A percentile compares a stretch with the other conserved stretches of the same genome.
These are phyloP conservation scores for Lobosporangium transversale DNA, from an alignment of 192 early-diverging fungal genomes.

Conservation along the genomic window DNA sequence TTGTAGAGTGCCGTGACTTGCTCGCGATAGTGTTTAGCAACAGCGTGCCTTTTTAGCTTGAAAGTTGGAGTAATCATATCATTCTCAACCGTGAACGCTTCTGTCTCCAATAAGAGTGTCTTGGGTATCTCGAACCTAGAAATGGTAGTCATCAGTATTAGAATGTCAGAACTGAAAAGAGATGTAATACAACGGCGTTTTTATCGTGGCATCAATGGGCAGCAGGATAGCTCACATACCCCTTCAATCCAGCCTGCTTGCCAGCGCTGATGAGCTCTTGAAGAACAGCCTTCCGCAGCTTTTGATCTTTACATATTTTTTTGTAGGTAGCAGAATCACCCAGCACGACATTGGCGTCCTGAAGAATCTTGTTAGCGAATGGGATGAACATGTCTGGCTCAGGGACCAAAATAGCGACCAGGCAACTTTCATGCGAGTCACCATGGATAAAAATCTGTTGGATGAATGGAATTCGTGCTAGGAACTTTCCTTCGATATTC, in stretches of 20 bases:
- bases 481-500: conserved; percentile 78
- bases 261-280: conserved; percentile 64
- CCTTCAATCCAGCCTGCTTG: conserved; percentile 65
- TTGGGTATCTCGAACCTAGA: conserved; percentile 74
- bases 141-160: not conserved
- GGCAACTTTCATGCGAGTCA: conserved; percentile 73
- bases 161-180: not conserved
- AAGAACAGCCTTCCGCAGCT: conserved; percentile 61
- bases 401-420: conserved; percentile 84
- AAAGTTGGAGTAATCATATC: conserved; percentile 85
- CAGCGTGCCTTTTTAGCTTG: conserved; percentile 85
- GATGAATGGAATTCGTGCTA: conserved; percentile 64
- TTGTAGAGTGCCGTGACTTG: conserved; percentile 23
- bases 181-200: too few relatives aligned
- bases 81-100: conserved; percentile 76
- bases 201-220: too few relatives aligned
- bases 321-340: conserved; percentile 23
- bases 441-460: conserved; percentile 84
- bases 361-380: conserved; percentile 58
- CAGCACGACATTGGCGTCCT: conserved; percentile 47
- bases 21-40: conserved; percentile 39
- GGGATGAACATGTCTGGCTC: conserved; percentile 63
- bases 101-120: conserved; percentile 67
- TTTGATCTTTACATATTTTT: conserved; percentile 67
- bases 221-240: conserved; percentile 35